Evolutionary conservation across 2,329 filamentous ascomycete species (phyloP).

Genomic region (Calonectria henricotiae): DNA sequence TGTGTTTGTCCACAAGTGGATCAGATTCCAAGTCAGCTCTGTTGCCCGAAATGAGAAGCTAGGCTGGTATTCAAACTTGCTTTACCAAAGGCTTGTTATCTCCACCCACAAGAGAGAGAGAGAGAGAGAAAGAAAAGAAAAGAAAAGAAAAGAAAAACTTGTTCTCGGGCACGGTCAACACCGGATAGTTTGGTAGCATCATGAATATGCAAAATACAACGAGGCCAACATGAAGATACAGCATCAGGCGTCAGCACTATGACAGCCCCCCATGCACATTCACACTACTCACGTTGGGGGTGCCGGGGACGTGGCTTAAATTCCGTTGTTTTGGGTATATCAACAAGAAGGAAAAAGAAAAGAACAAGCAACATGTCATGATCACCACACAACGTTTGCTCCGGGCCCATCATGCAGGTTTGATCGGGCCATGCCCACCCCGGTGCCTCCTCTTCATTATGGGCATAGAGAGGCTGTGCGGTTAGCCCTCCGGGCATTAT

Average conservation of each 20-base stretch:
- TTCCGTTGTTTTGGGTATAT: conserved; percentile 20
- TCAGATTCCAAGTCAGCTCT: neutral
- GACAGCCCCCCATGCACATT: neutral
- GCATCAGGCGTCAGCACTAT: neutral
- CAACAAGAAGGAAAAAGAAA: conserved; percentile 10
- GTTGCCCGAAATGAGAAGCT: neutral
- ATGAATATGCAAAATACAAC: neutral
- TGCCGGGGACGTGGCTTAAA: neutral
- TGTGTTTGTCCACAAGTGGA: neutral
- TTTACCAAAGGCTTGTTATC: neutral
- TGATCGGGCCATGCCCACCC: neutral
- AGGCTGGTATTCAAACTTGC: neutral
- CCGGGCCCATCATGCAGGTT: neutral
- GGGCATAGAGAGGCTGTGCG: neutral
- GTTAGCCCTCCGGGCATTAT: neutral
- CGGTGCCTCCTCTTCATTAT: neutral
- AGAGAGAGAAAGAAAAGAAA: no score
- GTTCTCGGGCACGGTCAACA: neutral
- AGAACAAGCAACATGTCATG: neutral
- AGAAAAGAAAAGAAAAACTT: neutral
- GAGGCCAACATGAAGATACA: neutral
- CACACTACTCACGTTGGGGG: neutral
- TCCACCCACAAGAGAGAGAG: neutral
- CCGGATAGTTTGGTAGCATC: neutral
- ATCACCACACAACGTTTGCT: neutral